Base-by-base conservation (phyloP, 2,329 filamentous ascomycete species). In the Cryoendolithus antarcticus region DNA sequence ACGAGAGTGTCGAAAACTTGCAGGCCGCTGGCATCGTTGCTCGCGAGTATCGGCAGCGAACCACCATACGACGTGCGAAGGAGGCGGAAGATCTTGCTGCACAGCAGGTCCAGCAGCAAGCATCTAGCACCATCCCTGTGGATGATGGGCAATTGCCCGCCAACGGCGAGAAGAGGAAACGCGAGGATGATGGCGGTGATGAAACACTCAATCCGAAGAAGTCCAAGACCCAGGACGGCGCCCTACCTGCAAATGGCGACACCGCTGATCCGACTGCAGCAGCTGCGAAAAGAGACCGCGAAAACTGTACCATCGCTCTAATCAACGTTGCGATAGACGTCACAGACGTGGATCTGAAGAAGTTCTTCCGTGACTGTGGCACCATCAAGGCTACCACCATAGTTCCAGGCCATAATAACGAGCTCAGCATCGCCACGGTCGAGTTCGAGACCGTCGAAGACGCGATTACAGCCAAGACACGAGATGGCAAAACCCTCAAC, bases 311-410 rank as follows among this genome's bases (percentile, higher is more conserved):
- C 0, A 72, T 96, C 35, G 75, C 93, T 38, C 79, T 94, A 3
- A 78, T 74, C 37, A 82, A 86, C 49, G 63, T 98, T 13, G 86
- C 91, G 1, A 51, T 58, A 3, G 74, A 80, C 39, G 74, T 78
- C 1, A 77, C 77, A 1, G 77, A 85, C 52, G 79, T 75, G 9
- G 81, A 80, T 50, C 64, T 96, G 9, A 77, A 82, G 41, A 83
- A 93, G 57, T 96, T 93, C 58, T 96, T 98, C 64, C 80, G 81
- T 54, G 85, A 88, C 45, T 93, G 88, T 51, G 91, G 91, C 9
- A 79, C 77, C 30, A 82, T 95, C 55, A 84, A 86, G 51, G 80
- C 79, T 45, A 66, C 95, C 27, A 80, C 76, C 33, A 66, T 89
- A 37, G 67, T 82, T 27, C 66, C 67, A 27, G 78, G 85, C 32